phyloP scores from a whole-genome alignment of 306 rosid species.

The Biancaea sappan region DNA sequence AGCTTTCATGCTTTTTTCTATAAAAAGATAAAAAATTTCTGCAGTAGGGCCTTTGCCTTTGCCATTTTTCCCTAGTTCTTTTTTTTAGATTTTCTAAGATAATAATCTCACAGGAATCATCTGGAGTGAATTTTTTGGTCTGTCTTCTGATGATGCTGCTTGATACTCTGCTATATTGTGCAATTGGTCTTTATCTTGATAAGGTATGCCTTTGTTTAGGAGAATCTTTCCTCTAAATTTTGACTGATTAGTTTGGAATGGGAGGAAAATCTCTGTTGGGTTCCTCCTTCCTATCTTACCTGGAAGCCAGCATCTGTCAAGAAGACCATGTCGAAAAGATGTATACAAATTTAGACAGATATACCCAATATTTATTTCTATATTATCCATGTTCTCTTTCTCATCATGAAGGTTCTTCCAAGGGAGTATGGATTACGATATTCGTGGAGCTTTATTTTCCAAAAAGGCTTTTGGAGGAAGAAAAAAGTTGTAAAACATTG shows the following conservation, averaged over 20 bases:
- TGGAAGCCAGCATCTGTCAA: slow-evolving; percentile 15
- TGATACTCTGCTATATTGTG: slow-evolving; percentile 82
- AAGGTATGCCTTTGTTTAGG: slow-evolving; percentile 59
- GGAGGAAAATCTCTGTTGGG: neutral
- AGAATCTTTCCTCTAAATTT: slow-evolving; percentile 1
- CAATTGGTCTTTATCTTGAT: slow-evolving; percentile 85
- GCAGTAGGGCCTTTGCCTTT: slow-evolving; percentile 18
- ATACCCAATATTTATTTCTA: slow-evolving; percentile 9
- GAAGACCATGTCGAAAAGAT: slow-evolving; percentile 27
- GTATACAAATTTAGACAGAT: slow-evolving; percentile 15
- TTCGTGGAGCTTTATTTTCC: slow-evolving; percentile 79
- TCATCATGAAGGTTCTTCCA: slow-evolving; percentile 73
- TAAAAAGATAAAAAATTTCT: no score
- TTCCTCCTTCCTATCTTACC: neutral
- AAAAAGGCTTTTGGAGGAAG: slow-evolving; percentile 57
- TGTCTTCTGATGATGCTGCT: slow-evolving; percentile 92
- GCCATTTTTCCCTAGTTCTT: slow-evolving; percentile 1
- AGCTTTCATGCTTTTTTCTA: no score
- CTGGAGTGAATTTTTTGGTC: slow-evolving; percentile 84
- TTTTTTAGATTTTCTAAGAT: slow-evolving; percentile 27
- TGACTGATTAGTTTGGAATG: slow-evolving; percentile 11
- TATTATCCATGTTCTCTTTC: neutral
- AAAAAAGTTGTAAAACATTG: slow-evolving; percentile 34
- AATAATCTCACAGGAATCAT: slow-evolving; percentile 68
- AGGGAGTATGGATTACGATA: slow-evolving; percentile 76